Base-by-base conservation (phyloP, 345 rosid species). In the Populus tremula region DNA sequence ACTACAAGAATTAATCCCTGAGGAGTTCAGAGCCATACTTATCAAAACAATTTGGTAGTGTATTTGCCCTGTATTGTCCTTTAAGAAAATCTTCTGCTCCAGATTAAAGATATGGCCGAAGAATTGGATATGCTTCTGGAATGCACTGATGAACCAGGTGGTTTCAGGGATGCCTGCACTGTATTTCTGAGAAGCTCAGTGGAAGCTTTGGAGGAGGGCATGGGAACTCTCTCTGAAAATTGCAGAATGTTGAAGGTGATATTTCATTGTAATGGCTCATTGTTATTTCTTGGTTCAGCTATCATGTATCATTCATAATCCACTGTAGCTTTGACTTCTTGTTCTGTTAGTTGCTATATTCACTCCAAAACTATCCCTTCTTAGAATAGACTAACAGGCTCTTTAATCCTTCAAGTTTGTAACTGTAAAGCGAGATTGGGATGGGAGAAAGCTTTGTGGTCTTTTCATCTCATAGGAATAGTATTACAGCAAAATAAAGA, bases 81-180 rank as follows among this genome's bases (percentile, higher is more conserved):
- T 62, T 54, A 29, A 72, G 67, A 71, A 36, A 67, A 53, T 21
- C 76, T 23, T 74, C 36, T 67, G 73, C 64, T 78, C 69, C 84
- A 95, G 99, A 84, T 96, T 78, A 90, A 88, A 86, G 98, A 89
- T 85, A 89, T 91, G 97, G 86, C 84, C 69, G 86, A 81, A 69
- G 94, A 96, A 82, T 77, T 93, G 88, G 97, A 93, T 84, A 54
- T 73, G 10, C 98, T 96, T 86, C 76, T 96, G 77, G 82, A 87
- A 77, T 89, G 86, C 75, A 90, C 93, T 78, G 92, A 91, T 87
- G 89, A 77, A 86, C 78, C 85, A 36, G 99, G 96, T 73, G 98
- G 99, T 79, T 89, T 89, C 80, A 87, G 79, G 86, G 99, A 96
- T 83, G 88, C 90, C 70, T 92, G 98, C 83, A 89, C 91, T 71